phyloP scores from a whole-genome alignment of 2,329 filamentous ascomycete genomes.

The Penicillium occitanis region DNA sequence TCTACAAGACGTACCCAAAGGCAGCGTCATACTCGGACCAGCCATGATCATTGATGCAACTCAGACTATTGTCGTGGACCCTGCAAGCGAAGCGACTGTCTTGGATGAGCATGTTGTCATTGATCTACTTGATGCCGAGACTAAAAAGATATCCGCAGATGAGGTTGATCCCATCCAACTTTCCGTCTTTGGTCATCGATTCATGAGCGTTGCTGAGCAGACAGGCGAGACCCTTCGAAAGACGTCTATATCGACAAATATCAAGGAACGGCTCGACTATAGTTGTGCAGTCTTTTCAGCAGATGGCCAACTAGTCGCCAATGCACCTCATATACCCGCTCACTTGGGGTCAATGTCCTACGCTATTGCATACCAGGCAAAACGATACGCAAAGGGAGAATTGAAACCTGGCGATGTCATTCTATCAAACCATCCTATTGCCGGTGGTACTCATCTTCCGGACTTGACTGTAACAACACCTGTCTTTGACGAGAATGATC shows the following conservation, averaged over 20 bases:
- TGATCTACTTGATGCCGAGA: constrained; percentile 64
- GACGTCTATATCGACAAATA: constrained; percentile 62
- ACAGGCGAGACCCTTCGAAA: constrained; percentile 59
- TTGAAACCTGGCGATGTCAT: constrained; percentile 77
- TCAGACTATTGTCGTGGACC: constrained; percentile 89
- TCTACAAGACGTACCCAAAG: constrained; percentile 28
- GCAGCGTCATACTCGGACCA: constrained; percentile 32
- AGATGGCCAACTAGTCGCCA: constrained; percentile 67
- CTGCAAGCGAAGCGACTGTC: constrained; percentile 71
- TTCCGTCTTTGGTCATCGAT: constrained; percentile 57
- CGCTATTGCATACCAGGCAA: constrained; percentile 73
- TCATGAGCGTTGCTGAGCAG: constrained; percentile 61
- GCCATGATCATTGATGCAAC: constrained; percentile 62
- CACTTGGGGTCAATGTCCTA: constrained; percentile 85
- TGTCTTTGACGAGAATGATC: constrained; percentile 63
- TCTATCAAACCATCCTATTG: constrained; percentile 81
- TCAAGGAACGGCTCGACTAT: constrained; percentile 84
- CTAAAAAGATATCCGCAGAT: constrained; percentile 31
- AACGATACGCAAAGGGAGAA: constrained; percentile 72
- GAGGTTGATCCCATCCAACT: constrained; percentile 54
- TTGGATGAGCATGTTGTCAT: constrained; percentile 88
- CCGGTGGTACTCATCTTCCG: constrained; percentile 78
- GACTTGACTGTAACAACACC: constrained; percentile 82
- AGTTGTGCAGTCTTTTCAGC: constrained; percentile 79
- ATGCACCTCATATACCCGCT: constrained; percentile 74